Evolutionary conservation across 2,329 filamentous ascomycete genomes (phyloP).

Genomic region (Colletotrichum sp.): DNA sequence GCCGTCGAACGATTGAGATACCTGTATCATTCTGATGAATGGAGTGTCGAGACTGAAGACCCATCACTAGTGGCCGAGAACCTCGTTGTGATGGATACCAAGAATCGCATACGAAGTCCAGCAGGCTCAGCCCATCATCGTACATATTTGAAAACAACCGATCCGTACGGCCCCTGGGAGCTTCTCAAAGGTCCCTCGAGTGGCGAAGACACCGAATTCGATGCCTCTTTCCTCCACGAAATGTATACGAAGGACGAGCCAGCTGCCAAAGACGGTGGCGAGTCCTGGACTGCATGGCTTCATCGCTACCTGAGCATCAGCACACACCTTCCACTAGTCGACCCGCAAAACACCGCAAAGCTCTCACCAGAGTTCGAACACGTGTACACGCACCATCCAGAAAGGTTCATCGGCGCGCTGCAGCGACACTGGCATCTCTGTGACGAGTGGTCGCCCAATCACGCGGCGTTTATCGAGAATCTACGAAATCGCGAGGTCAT

Average conservation of each 20-base stretch:
- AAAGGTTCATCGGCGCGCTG: background rate
- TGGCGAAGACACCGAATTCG: no score
- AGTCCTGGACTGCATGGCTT: background rate
- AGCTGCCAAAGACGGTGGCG: background rate
- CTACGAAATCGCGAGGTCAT: background rate
- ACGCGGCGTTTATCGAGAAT: background rate
- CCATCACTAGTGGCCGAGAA: background rate
- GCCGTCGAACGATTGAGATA: background rate
- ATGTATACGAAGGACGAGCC: background rate
- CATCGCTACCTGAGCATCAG: background rate
- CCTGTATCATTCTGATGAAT: background rate
- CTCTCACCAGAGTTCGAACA: background rate
- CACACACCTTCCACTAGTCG: background rate
- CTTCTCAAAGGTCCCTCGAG: background rate
- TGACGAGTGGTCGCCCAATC: background rate
- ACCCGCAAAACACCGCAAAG: background rate
- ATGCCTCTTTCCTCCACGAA: background rate
- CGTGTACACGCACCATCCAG: background rate
- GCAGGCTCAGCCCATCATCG: background rate
- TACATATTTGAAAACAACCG: background rate
- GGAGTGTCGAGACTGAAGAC: background rate
- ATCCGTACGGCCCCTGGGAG: background rate
- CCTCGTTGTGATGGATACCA: background rate
- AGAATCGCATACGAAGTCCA: background rate
- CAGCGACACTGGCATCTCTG: background rate